A percentile compares a stretch with the other conserved stretches of the same genome.
Evolutionary conservation across 371 early-diverging fungal species (phyloP).

Genomic region (Syncephalastrum sp.): DNA sequence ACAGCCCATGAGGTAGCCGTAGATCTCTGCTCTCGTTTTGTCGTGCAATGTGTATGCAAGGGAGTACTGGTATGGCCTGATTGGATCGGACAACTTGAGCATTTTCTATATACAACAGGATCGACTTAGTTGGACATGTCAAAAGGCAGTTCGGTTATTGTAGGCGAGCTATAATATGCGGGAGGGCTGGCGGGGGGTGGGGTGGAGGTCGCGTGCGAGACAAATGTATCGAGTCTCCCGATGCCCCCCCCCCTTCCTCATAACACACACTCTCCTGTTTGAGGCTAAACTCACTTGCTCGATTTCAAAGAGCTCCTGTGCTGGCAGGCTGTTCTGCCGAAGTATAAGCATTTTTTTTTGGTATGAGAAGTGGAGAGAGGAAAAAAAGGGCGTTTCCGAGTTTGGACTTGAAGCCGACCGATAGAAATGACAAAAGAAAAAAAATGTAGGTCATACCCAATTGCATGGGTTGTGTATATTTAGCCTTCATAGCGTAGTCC

Average conservation of each 20-base stretch:
- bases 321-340: conserved; percentile 13
- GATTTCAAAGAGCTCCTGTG: conserved; percentile 11
- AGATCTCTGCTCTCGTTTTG: conserved; percentile 65
- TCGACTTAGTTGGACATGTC: no score
- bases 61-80: conserved; percentile 22
- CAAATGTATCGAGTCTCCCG: conserved; percentile 6
- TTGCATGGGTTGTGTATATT: conserved; percentile 1
- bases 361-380: conserved; percentile 1
- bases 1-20: conserved; percentile 68
- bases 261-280: neutral
- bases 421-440: neutral
- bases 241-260: no score
- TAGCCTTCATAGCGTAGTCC: conserved; percentile 38
- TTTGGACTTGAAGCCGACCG: conserved; percentile 2
- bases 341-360: conserved; percentile 9
- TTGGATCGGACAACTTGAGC: conserved; percentile 37
- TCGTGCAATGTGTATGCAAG: conserved; percentile 68
- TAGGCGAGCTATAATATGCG: no score
- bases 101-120: conserved; percentile 20
- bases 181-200: no score
- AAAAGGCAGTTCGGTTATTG: no score
- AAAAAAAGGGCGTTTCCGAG: neutral
- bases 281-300: conserved; percentile 4
- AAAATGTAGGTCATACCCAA: conserved; percentile 4
- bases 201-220: neutral